Evolutionary conservation across 495 filamentous ascomycete genomes (phyloP).

Genomic region (Collariella sp.): DNA sequence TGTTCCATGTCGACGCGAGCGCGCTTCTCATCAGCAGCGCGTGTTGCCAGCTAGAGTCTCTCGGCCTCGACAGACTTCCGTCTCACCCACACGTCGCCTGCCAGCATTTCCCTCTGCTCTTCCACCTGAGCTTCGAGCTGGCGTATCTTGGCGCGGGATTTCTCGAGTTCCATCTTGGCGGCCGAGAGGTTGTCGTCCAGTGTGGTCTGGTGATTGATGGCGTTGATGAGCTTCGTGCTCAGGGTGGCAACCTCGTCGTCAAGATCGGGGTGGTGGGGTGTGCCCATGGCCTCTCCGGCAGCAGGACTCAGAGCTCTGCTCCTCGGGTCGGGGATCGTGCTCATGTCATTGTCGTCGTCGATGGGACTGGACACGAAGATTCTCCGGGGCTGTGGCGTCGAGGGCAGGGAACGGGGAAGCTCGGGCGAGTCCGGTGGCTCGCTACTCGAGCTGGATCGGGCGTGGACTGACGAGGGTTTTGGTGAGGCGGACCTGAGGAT

Average conservation of each 20-base stretch:
- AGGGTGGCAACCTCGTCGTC: constrained; percentile 82
- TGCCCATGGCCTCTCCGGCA: constrained; percentile 15
- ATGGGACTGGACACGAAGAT: constrained; percentile 24
- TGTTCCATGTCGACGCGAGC: constrained; percentile 60
- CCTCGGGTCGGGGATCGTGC: constrained; percentile 42
- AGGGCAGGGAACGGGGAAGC: constrained; percentile 9
- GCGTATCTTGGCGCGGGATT: constrained; percentile 57
- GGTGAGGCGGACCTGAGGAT: constrained; percentile 30
- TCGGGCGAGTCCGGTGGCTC: constrained; percentile 16
- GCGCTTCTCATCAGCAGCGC: constrained; percentile 56
- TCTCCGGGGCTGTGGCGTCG: constrained; percentile 27
- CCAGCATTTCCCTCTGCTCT: constrained; percentile 47
- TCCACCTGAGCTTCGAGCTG: constrained; percentile 52
- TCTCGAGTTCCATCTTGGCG: constrained; percentile 74
- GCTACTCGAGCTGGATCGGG: constrained; percentile 15
- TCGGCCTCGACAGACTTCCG: constrained; percentile 40
- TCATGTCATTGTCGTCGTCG: constrained; percentile 40
- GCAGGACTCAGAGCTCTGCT: constrained; percentile 34
- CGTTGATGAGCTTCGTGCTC: constrained; percentile 90
- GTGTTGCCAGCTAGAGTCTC: constrained; percentile 31
- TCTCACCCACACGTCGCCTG: constrained; percentile 63
- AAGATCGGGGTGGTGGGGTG: constrained; percentile 58
- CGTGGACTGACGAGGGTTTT: constrained; percentile 13
- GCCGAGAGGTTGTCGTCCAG: constrained; percentile 80
- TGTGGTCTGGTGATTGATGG: constrained; percentile 93